These are phyloP conservation scores for Ormosia semicastrata DNA, from an alignment of 306 rosid species.

Conservation along the genomic window DNA sequence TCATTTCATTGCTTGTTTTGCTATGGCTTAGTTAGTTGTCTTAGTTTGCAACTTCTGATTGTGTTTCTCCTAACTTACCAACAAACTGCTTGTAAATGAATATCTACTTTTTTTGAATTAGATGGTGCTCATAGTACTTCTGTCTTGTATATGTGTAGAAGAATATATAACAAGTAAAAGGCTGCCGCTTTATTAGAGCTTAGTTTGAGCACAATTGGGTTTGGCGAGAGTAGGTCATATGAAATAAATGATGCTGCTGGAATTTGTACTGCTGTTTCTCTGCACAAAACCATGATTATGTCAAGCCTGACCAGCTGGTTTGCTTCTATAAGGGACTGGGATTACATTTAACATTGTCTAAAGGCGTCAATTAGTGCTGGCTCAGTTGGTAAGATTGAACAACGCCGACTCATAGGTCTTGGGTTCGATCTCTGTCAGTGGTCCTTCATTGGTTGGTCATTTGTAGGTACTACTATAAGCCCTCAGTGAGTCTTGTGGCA, in stretches of 20 bases:
- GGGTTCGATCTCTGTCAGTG: not conserved
- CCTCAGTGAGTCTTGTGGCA: not conserved
- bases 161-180: not conserved
- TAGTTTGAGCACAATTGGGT: not conserved
- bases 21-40: not conserved
- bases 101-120: not conserved
- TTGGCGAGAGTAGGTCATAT: not conserved
- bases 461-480: not conserved
- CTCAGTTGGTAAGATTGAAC: not conserved
- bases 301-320: conserved; percentile 6
- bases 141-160: not conserved
- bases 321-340: not conserved
- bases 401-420: not conserved
- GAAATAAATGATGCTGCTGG: conserved; percentile 3
- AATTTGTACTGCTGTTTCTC: not conserved
- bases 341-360: not conserved
- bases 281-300: not conserved
- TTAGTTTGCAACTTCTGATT: not conserved
- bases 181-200: not conserved
- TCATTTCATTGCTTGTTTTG: not conserved
- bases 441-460: not conserved
- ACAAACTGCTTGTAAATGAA: not conserved
- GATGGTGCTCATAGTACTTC: not conserved
- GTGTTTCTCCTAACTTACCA: not conserved
- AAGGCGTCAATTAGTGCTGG: not conserved